Evolutionary conservation across 345 rosid species (phyloP).

Genomic region (Cardiospermum halicacabum): DNA sequence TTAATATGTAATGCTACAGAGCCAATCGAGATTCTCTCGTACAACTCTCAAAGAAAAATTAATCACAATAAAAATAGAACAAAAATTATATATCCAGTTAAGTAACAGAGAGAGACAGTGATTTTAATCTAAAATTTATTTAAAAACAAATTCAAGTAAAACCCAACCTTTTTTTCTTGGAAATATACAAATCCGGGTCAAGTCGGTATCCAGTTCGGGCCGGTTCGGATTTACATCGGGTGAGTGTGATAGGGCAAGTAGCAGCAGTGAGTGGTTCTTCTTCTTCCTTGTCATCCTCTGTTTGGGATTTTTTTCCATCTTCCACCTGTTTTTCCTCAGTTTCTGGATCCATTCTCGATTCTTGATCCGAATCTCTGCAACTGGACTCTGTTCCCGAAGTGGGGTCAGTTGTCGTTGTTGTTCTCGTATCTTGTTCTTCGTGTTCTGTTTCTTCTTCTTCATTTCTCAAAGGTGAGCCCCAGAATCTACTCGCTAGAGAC

Average conservation of each 20-base stretch:
- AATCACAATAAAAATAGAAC: conserved; percentile 9
- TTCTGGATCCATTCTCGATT: conserved; percentile 22
- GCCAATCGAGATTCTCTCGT: conserved; percentile 49
- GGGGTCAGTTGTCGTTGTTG: no score
- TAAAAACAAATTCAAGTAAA: conserved; percentile 36
- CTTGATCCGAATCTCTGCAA: conserved; percentile 22
- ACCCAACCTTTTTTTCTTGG: conserved; percentile 59
- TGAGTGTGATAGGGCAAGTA: conserved; percentile 42
- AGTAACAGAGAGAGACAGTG: conserved; percentile 1
- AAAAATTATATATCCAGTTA: conserved; percentile 22
- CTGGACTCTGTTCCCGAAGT: conserved; percentile 27
- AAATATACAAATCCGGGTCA: conserved; percentile 38
- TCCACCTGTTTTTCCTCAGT: conserved; percentile 23
- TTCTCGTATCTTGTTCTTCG: conserved; percentile 17
- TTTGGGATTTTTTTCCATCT: no score
- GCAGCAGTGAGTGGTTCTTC: conserved; percentile 8
- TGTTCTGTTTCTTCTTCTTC: conserved; percentile 27
- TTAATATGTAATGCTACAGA: conserved; percentile 7
- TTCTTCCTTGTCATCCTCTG: no score
- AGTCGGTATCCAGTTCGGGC: conserved; percentile 59
- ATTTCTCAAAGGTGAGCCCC: conserved; percentile 56
- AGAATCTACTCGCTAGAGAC: conserved; percentile 68
- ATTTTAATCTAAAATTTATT: conserved; percentile 2
- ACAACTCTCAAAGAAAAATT: conserved; percentile 18
- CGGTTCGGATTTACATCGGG: conserved; percentile 87